These are phyloP conservation scores for Ophiostoma ulmi DNA, from an alignment of 2,329 filamentous ascomycete species.

Conservation along the genomic window DNA sequence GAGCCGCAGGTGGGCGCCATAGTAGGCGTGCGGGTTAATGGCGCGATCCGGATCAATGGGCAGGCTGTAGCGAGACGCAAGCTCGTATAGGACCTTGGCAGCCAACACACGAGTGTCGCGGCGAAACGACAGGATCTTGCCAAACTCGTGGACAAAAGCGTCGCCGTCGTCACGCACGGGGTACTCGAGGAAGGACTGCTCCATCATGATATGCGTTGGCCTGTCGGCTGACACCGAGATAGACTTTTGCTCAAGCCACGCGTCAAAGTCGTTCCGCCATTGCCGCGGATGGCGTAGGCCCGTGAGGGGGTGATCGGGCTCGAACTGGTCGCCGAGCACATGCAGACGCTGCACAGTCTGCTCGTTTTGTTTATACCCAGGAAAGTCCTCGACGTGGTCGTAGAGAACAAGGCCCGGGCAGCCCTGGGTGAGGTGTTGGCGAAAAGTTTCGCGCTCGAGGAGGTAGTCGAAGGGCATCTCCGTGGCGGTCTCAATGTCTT, in stretches of 20 bases:
- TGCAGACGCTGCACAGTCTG: constrained; percentile 26
- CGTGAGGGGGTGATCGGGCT: constrained; percentile 31
- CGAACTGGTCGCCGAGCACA: constrained; percentile 34
- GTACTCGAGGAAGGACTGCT: constrained; percentile 38
- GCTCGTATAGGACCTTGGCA: constrained; percentile 30
- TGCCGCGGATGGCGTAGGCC: constrained; percentile 29
- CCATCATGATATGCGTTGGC: constrained; percentile 32
- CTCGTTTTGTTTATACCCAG: constrained; percentile 27
- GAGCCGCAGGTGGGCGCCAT: constrained; percentile 34
- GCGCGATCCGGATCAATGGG: constrained; percentile 30
- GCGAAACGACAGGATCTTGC: constrained; percentile 35
- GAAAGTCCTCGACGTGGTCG: constrained; percentile 32
- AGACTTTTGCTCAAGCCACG: constrained; percentile 31
- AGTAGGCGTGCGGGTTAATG: constrained; percentile 31
- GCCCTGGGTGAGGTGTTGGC: constrained; percentile 29
- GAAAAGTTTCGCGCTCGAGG: constrained; percentile 31
- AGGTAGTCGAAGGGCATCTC: constrained; percentile 33
- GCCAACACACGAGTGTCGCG: constrained; percentile 33
- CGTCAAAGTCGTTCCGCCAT: constrained; percentile 33
- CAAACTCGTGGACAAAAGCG: constrained; percentile 34
- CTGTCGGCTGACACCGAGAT: constrained; percentile 22
- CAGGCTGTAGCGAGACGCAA: constrained; percentile 28
- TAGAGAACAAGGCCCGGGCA: constrained; percentile 33
- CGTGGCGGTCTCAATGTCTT: constrained; percentile 33
- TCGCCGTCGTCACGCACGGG: constrained; percentile 36